Evolutionary conservation across 352 stramenopile species (phyloP).

Genomic region (Phytopythium mirpurense): DNA sequence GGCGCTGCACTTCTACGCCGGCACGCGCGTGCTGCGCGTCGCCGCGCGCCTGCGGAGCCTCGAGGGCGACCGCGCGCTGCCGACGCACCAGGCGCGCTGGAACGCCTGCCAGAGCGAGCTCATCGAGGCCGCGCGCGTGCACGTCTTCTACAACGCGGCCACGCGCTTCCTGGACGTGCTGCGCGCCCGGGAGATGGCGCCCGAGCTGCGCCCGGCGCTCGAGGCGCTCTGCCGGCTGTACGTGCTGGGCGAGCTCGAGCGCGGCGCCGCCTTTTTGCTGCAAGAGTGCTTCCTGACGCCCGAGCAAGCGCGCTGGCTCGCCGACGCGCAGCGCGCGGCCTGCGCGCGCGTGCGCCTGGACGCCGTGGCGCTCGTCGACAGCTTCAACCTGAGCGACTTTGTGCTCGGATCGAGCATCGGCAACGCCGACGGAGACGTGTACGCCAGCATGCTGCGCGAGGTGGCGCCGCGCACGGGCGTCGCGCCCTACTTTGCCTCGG

Average conservation of each 20-base stretch:
- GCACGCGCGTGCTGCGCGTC: slow-evolving; percentile 34
- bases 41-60: slow-evolving; percentile 29
- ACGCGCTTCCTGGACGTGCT: slow-evolving; percentile 50
- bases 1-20: slow-evolving; percentile 52
- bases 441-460: slow-evolving; percentile 51
- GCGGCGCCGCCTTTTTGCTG: slow-evolving; percentile 46
- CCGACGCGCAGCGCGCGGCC: slow-evolving; percentile 25
- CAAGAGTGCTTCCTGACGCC: slow-evolving; percentile 53
- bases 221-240: slow-evolving; percentile 68
- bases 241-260: slow-evolving; percentile 68
- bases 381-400: slow-evolving; percentile 68
- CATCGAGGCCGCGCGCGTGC: slow-evolving; percentile 59
- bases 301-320: slow-evolving; percentile 46
- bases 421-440: slow-evolving; percentile 60
- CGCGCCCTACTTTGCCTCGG: slow-evolving; percentile 45
- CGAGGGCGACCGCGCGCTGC: slow-evolving; percentile 6
- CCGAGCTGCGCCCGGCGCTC: slow-evolving; percentile 44
- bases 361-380: slow-evolving; percentile 63
- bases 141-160: slow-evolving; percentile 76
- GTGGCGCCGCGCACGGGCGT: slow-evolving; percentile 29
- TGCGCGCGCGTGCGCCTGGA: slow-evolving; percentile 48
- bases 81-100: slow-evolving; percentile 34
- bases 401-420: slow-evolving; percentile 72
- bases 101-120: slow-evolving; percentile 77
- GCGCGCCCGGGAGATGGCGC: slow-evolving; percentile 1